A percentile compares a stretch with the other conserved stretches of the same genome.
phyloP scores from a whole-genome alignment of 768 basidiomycete species.

The Podaxis rugospora region DNA sequence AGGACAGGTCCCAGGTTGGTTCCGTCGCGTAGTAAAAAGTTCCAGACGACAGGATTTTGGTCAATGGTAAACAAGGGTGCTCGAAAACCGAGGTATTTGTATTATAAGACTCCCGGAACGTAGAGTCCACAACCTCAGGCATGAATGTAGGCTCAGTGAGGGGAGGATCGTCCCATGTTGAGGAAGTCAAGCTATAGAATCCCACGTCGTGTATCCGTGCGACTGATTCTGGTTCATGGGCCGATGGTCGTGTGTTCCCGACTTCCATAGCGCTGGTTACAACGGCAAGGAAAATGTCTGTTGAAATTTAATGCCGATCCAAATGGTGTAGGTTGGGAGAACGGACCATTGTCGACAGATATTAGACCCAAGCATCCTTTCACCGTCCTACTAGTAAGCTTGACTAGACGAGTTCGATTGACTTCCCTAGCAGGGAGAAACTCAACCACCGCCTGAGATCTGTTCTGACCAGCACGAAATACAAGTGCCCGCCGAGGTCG shows the following conservation, averaged over 20 bases:
- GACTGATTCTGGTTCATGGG: conserved; percentile 58
- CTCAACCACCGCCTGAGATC: conserved; percentile 78
- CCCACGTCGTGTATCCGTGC: conserved; percentile 84
- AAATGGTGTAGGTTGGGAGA: not conserved
- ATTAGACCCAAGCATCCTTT: conserved; percentile 86
- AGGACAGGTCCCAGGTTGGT: conserved; percentile 86
- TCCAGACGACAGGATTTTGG: conserved; percentile 87
- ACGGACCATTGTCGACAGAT: conserved; percentile 63
- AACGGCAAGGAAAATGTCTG: conserved; percentile 85
- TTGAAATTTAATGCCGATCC: not conserved
- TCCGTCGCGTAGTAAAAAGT: conserved; percentile 90
- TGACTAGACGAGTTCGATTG: conserved; percentile 58
- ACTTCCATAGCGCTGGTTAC: conserved; percentile 74
- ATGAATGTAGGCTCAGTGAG: conserved; percentile 49
- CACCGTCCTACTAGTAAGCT: conserved; percentile 64
- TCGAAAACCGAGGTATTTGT: conserved; percentile 59
- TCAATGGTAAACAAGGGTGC: conserved; percentile 87
- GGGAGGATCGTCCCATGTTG: conserved; percentile 76
- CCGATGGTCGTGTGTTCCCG: conserved; percentile 63
- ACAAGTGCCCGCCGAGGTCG: conserved; percentile 61
- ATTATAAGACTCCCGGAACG: conserved; percentile 42
- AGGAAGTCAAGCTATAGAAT: conserved; percentile 83
- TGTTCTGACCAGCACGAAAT: conserved; percentile 58
- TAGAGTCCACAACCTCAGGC: conserved; percentile 50
- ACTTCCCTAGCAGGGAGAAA: conserved; percentile 74